Conservation (phyloP, 2,329 filamentous ascomycete species). For the Phialocephala sp. region DNA sequence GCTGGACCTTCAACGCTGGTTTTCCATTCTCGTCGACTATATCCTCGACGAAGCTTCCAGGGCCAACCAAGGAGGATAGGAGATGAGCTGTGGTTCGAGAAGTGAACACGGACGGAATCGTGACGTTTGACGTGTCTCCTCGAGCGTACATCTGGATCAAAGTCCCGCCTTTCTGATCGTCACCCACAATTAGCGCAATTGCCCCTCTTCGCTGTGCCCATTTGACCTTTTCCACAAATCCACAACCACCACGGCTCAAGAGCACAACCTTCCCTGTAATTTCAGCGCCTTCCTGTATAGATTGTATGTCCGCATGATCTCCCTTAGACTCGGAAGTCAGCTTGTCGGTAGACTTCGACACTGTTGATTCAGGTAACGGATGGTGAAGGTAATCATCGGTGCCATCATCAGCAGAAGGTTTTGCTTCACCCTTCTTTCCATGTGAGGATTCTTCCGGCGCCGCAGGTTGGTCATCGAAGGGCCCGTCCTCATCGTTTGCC, state of each 20-base stretch:
- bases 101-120: constrained; percentile 93
- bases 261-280: constrained; percentile 93
- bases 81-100: constrained; percentile 93
- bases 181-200: constrained; percentile 89
- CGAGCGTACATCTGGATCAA: constrained; percentile 98
- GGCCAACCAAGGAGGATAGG: constrained; percentile 83
- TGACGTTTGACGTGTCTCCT: constrained; percentile 92
- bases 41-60: constrained; percentile 67
- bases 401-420: constrained; percentile 64
- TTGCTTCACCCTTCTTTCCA: constrained; percentile 32
- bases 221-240: constrained; percentile 95
- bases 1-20: constrained; percentile 58
- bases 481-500: constrained; percentile 39
- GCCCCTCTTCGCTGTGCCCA: constrained; percentile 94
- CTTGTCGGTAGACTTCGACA: constrained; percentile 41
- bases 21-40: constrained; percentile 65
- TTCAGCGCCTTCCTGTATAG: constrained; percentile 87
- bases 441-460: constrained; percentile 30
- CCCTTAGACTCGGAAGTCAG: constrained; percentile 33
- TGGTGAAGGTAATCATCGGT: constrained; percentile 86
- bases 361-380: constrained; percentile 45
- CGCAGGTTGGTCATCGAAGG: constrained; percentile 35
- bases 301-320: constrained; percentile 85
- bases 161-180: constrained; percentile 86
- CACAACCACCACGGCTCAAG: constrained; percentile 90